phyloP scores from a whole-genome alignment of 495 filamentous ascomycete species.

The Tuber indicum region DNA sequence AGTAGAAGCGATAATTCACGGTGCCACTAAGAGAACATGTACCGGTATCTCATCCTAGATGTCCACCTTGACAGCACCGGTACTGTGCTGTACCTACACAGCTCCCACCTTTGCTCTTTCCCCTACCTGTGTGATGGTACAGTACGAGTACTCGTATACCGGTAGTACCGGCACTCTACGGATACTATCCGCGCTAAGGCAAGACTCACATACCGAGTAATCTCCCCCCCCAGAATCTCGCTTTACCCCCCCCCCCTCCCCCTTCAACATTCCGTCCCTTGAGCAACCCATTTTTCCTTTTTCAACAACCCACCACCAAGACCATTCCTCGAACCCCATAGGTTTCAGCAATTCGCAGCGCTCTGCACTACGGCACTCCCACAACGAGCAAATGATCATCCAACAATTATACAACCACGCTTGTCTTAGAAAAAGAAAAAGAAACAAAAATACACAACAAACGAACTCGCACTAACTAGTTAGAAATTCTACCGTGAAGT shows the following conservation, averaged over 20 bases:
- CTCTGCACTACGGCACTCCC: too few relatives aligned
- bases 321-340: not conserved
- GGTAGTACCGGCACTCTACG: not conserved
- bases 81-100: not conserved
- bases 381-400: too few relatives aligned
- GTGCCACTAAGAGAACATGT: not conserved
- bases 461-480: not conserved
- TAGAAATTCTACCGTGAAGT: not conserved
- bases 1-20: not conserved
- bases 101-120: not conserved
- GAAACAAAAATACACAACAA: not conserved
- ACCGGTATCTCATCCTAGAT: not conserved
- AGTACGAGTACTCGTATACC: too few relatives aligned
- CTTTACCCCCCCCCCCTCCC: not conserved
- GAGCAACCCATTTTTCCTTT: not conserved
- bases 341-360: not conserved
- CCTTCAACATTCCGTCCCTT: too few relatives aligned
- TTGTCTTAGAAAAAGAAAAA: not conserved
- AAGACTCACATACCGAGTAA: not conserved
- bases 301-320: not conserved
- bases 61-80: not conserved
- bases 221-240: not conserved
- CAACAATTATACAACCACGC: not conserved
- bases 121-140: not conserved
- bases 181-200: too few relatives aligned